Conservation (phyloP, 169 alveolate genomes). For the Babesia sp. region DNA sequence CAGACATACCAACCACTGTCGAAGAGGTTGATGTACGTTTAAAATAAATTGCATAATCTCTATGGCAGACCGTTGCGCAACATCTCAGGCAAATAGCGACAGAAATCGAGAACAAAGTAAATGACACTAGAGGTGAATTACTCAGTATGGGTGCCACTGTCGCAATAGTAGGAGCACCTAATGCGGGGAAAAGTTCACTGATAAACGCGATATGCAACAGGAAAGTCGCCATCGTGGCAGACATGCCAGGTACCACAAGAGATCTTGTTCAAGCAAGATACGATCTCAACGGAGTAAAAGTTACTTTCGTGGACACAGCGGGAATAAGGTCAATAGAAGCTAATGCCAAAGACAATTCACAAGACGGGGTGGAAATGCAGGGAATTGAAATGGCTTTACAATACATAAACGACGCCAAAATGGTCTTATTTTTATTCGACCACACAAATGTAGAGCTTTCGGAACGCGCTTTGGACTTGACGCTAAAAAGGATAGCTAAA, state of each 20-base stretch:
- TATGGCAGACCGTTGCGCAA: not conserved
- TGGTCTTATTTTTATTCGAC: conserved; percentile 51
- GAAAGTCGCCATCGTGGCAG: conserved; percentile 70
- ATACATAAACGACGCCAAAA: conserved; percentile 15
- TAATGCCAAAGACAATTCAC: not conserved
- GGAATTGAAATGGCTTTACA: conserved; percentile 50
- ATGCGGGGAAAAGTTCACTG: conserved; percentile 76
- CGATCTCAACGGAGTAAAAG: conserved; percentile 38
- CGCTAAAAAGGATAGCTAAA: not conserved
- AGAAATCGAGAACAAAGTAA: conserved; percentile 20
- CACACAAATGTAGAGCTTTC: conserved; percentile 39
- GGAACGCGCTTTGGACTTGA: conserved; percentile 7
- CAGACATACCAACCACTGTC: conserved; percentile 21
- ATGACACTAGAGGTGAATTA: conserved; percentile 49
- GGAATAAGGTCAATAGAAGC: conserved; percentile 39
- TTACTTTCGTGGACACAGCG: conserved; percentile 72
- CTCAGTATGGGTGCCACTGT: conserved; percentile 50
- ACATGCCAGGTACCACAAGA: conserved; percentile 73
- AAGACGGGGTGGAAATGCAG: conserved; percentile 25
- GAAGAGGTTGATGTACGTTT: not conserved
- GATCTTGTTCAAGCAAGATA: conserved; percentile 65
- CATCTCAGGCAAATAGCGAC: conserved; percentile 16
- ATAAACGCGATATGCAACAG: conserved; percentile 67
- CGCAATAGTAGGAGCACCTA: conserved; percentile 69
- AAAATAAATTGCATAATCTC: not conserved